Evolutionary conservation across 345 rosid genomes (phyloP).

Genomic region (Brassica juncea): DNA sequence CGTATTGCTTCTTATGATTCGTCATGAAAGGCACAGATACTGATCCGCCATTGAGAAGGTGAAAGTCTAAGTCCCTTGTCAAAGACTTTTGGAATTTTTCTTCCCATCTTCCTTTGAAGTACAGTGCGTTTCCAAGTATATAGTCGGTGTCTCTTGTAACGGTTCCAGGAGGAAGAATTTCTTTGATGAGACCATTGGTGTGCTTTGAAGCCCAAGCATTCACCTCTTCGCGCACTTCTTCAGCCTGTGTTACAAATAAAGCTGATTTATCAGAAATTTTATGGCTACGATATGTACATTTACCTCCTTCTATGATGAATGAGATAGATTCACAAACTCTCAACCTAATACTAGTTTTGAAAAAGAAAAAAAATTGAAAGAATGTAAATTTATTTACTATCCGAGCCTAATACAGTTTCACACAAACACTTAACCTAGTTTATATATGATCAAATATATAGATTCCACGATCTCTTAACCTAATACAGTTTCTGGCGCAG

Average conservation of each 20-base stretch:
- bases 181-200: constrained; percentile 21
- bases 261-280: background rate
- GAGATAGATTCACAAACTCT: background rate
- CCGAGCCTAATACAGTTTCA: too few species aligned
- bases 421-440: too few species aligned
- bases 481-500: too few species aligned
- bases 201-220: background rate
- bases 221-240: background rate
- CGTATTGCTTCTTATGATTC: background rate
- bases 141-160: background rate
- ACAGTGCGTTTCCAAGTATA: constrained; percentile 20
- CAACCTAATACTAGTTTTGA: background rate
- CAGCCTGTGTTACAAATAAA: background rate
- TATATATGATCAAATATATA: background rate
- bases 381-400: too few species aligned
- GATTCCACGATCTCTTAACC: background rate
- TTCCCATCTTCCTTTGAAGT: constrained; percentile 22
- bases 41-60: background rate
- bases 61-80: background rate
- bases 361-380: too few species aligned
- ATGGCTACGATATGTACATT: background rate
- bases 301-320: too few species aligned
- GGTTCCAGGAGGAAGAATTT: constrained; percentile 13
- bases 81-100: background rate
- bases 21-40: constrained; percentile 4